These are phyloP conservation scores for Pseudohalonectria lignicola DNA, from an alignment of 2,329 filamentous ascomycete genomes.

Conservation along the genomic window DNA sequence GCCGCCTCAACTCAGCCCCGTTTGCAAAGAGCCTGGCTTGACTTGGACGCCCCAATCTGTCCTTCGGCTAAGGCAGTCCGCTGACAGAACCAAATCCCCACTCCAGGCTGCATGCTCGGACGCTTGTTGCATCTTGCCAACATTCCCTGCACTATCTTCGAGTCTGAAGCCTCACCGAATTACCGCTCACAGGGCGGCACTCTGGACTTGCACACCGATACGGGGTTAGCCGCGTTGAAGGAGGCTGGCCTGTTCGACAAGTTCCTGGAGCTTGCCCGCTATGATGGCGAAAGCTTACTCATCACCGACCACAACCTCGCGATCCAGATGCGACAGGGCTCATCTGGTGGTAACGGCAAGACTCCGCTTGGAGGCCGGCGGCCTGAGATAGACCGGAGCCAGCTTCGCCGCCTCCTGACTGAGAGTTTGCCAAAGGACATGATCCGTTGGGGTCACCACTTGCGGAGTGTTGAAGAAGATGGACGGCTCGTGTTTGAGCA, in stretches of 20 bases:
- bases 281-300: constrained; percentile 38
- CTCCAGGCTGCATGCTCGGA: constrained; percentile 34
- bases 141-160: constrained; percentile 37
- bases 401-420: constrained; percentile 30
- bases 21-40: no score
- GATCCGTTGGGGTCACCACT: constrained; percentile 33
- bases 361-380: constrained; percentile 16
- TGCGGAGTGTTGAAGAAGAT: constrained; percentile 24
- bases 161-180: constrained; percentile 31
- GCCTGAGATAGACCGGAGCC: constrained; percentile 41
- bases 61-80: no score
- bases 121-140: constrained; percentile 35
- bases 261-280: constrained; percentile 37
- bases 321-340: constrained; percentile 18
- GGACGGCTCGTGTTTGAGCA: constrained; percentile 24
- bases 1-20: no score
- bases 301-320: constrained; percentile 30
- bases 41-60: no score
- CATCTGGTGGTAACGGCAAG: constrained; percentile 14
- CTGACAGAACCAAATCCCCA: no score
- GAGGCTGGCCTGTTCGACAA: constrained; percentile 36
- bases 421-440: constrained; percentile 30
- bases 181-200: constrained; percentile 38
- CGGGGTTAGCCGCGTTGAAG: constrained; percentile 38
- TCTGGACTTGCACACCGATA: constrained; percentile 40